These are phyloP conservation scores for Mycena capillaripes DNA, from an alignment of 768 basidiomycete species.

Conservation along the genomic window DNA sequence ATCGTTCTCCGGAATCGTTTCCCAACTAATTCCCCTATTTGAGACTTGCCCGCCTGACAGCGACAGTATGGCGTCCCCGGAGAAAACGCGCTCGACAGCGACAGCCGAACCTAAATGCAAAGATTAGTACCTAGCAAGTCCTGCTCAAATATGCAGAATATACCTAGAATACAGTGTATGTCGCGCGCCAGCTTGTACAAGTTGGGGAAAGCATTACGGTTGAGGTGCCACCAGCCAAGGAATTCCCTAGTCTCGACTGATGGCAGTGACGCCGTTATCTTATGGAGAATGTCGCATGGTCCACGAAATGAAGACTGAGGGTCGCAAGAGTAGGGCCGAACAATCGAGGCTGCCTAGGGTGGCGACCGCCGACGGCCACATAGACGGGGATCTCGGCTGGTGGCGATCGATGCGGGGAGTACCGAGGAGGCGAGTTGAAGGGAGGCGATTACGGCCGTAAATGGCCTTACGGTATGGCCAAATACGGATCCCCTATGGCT, in stretches of 20 bases:
- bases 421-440: background rate
- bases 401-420: background rate
- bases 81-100: background rate
- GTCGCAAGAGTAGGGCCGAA: background rate
- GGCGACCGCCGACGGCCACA: background rate
- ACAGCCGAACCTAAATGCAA: no score
- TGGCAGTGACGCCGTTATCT: background rate
- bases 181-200: background rate
- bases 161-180: background rate
- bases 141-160: background rate
- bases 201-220: background rate
- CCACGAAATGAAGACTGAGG: background rate
- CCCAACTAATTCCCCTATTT: no score
- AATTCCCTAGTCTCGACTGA: background rate
- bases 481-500: no score
- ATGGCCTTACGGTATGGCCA: no score
- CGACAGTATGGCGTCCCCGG: background rate
- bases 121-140: background rate
- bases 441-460: background rate
- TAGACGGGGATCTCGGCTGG: no score
- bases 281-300: background rate
- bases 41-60: background rate
- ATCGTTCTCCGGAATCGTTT: no score
- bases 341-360: background rate
- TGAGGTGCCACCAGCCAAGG: background rate